Base-by-base conservation (phyloP, 139 green algal species). In the Tetratostichococcus sp. region DNA sequence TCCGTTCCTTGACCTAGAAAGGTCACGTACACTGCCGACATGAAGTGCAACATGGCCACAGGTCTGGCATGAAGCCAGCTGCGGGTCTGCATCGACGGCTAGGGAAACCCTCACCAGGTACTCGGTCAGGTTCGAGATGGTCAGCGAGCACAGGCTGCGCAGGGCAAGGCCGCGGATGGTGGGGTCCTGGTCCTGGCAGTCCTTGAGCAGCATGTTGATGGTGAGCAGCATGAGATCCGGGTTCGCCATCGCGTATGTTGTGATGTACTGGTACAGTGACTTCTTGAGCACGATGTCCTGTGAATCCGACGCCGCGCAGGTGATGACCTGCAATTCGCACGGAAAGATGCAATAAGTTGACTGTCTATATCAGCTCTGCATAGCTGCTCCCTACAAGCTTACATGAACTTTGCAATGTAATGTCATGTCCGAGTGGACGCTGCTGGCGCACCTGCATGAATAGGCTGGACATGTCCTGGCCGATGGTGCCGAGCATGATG, bases 221-320 rank as follows among this genome's bases (percentile, higher is more conserved):
- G 79, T 86, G 30, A 86, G 67, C 58, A 86, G 75, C 26, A 75
- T 86, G 72, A 97, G 79, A 67, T 97, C 94, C 1, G 91, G 89
- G 11, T 88, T 89, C n/a, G 65, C 35, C 32, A 22, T 70, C 5
- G 92, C 93, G 65, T 94, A 94, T 43, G 92, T 91, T 33, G 88
- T 88, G 66, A 97, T 87, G 86, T 95, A 97, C 0, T 97, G 85
- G 83, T 98, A 98, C 19, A 98, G 89, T 94, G 97, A 97, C 82
- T 99, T 83, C 34, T 83, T 83, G 33, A 97, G 81, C 30, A 94
- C 86, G 25, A 96, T 62, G 80, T 97, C 92, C 39, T 94, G 86
- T 2, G 80, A 69, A 72, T 80, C 90, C 31, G 91, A 80, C 75
- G 90, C 89, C 6, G 82, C 86, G 66, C 78, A 86, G 1, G 86